Evolutionary conservation across 2,329 filamentous ascomycete genomes (phyloP), one percentile per base, ranked within the genome.

Genomic region (Hirsutella rhossiliensis): DNA sequence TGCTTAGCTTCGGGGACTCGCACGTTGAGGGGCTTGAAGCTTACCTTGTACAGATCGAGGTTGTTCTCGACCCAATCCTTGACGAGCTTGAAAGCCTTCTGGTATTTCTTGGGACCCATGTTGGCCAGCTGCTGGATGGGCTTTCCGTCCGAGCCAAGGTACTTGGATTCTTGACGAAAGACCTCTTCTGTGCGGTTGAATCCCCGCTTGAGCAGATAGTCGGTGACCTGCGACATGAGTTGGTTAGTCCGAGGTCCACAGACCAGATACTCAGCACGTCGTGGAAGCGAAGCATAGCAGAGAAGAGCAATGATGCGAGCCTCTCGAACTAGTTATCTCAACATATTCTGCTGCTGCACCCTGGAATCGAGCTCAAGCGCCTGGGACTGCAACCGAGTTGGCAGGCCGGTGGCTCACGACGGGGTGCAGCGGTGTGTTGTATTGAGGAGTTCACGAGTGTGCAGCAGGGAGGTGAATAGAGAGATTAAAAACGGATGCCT

Each of bases 151-250:
- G 82, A 75, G 45, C 90, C 86, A 37, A 92, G 74, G 53, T 88
- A 81, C 20, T 85, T 81, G 1, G 89, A 94, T 63, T 98, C 92
- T 62, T 87, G 84, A 38, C 92, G 80, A 43, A 98, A 85, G 60
- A 92, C 86, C 18, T 90, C 86, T 63, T 98, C 92, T 1, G 92
- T 97, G 20, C 84, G 77, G 43, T 82, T 88, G 63, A 96, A 98
- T 0, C 92, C 92, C 52, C 96, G 89, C 62, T 98, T 98, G 3
- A 88, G 78, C 1, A 98, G 73, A 62, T 98, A 98, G 55, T 98
- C 92, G 9, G 95, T 89, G 4, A 98, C 76, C 76, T 80, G 34
- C 11, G 6, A 6, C 6, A 12, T 11, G 20, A n/a, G 11, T 19
- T 18, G 31, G 19, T n/a, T 11, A 36, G 34, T 11, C 18, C 15